phyloP scores from a whole-genome alignment of 2,329 filamentous ascomycete genomes.

The Verticillium klebahnii region DNA sequence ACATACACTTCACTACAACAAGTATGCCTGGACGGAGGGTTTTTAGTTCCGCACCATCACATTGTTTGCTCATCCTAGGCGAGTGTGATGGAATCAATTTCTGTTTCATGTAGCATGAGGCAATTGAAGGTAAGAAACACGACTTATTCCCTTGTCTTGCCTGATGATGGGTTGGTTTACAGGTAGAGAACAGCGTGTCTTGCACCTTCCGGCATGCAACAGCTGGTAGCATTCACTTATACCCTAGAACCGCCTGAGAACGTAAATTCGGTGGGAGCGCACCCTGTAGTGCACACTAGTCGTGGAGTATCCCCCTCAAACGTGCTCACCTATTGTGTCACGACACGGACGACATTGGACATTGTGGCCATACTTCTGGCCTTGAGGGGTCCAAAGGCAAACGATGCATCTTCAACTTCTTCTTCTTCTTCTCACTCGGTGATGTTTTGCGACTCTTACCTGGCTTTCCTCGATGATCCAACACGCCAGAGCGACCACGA shows the following conservation, averaged over 20 bases:
- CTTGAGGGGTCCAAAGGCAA: neutral
- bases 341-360: neutral
- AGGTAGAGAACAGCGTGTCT: too few species aligned
- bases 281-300: neutral
- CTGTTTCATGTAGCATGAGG: too few species aligned
- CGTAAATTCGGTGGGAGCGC: neutral
- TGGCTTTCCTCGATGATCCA: neutral
- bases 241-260: neutral
- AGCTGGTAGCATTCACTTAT: neutral
- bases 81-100: too few species aligned
- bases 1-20: neutral
- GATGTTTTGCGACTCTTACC: neutral
- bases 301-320: constrained; percentile 4
- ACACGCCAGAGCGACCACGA: constrained; percentile 6
- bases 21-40: too few species aligned
- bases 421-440: constrained; percentile 2
- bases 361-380: neutral
- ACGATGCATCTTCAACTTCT: constrained; percentile 1
- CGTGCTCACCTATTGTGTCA: constrained; percentile 1
- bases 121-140: too few species aligned
- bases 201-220: too few species aligned
- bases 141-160: too few species aligned
- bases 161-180: too few species aligned
- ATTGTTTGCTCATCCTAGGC: too few species aligned
- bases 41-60: too few species aligned